Evolutionary conservation across 2,329 filamentous ascomycete species (phyloP).

Genomic region (Cladosporium austrohemisphaericum): DNA sequence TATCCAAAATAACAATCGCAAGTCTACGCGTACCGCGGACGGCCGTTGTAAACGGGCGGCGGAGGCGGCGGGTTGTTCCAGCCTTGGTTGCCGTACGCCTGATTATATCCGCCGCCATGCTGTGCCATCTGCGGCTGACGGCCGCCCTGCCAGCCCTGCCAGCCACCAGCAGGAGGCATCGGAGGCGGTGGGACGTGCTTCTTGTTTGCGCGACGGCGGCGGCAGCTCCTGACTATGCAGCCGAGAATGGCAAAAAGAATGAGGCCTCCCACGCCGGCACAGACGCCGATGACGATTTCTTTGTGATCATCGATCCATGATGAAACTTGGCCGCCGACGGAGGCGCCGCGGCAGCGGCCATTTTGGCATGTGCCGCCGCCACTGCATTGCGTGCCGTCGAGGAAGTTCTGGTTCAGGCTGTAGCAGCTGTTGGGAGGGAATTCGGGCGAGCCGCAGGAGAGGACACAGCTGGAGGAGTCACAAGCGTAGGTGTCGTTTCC

Average conservation of each 20-base stretch:
- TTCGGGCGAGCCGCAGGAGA: conserved; percentile 70
- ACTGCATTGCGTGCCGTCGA: conserved; percentile 83
- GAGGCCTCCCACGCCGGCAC: conserved; percentile 66
- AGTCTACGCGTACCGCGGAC: conserved; percentile 6
- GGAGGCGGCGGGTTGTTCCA: conserved; percentile 4
- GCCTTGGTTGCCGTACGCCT: neutral
- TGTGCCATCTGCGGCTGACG: conserved; percentile 19
- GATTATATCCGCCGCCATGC: conserved; percentile 15
- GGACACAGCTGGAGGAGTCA: conserved; percentile 64
- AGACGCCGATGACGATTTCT: conserved; percentile 76
- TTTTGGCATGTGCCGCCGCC: conserved; percentile 76
- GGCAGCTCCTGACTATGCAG: conserved; percentile 60
- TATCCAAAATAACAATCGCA: neutral
- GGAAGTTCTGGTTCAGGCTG: conserved; percentile 80
- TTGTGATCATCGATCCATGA: conserved; percentile 76
- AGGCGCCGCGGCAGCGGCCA: conserved; percentile 70
- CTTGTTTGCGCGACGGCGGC: conserved; percentile 30
- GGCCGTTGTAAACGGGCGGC: conserved; percentile 1
- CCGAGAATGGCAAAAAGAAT: conserved; percentile 64
- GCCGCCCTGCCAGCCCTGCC: conserved; percentile 31
- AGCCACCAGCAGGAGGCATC: conserved; percentile 28
- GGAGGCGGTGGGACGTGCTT: conserved; percentile 22
- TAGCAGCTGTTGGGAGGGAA: conserved; percentile 66
- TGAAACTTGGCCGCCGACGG: conserved; percentile 64
- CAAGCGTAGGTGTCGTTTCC: conserved; percentile 80